phyloP scores from a whole-genome alignment of 2,329 filamentous ascomycete species.

The Beauveria scarabaeidicola region DNA sequence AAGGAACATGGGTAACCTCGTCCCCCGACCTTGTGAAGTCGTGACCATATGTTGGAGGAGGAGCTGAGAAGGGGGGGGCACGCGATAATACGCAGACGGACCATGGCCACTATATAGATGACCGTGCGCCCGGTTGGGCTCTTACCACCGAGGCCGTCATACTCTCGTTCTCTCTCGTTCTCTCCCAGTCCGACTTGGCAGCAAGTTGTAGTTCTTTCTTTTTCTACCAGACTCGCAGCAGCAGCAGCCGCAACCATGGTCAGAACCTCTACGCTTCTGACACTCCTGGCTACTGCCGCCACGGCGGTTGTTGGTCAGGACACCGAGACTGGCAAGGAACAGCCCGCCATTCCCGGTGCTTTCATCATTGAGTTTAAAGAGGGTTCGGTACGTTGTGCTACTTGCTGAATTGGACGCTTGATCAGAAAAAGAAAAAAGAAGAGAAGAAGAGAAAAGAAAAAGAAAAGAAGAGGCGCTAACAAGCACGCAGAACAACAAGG shows the following conservation, averaged over 20 bases:
- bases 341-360: constrained; percentile 33
- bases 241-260: constrained; percentile 24
- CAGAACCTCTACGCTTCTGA: constrained; percentile 24
- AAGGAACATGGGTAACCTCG: background rate
- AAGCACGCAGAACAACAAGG: constrained; percentile 23
- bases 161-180: background rate
- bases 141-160: background rate
- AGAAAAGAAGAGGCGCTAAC: background rate
- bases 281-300: constrained; percentile 27
- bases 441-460: no score
- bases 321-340: background rate
- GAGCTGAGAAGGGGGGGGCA: background rate
- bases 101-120: background rate
- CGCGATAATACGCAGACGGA: background rate
- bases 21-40: background rate
- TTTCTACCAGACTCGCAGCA: background rate
- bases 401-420: background rate
- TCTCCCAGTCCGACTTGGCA: background rate
- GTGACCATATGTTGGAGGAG: background rate
- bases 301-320: constrained; percentile 15
- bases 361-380: constrained; percentile 48
- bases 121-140: background rate
- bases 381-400: constrained; percentile 30
- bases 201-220: background rate
- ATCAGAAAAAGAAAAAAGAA: no score